Conservation (phyloP, 225 moss, liverwort and hornwort genomes). For the Ulota crispa region DNA sequence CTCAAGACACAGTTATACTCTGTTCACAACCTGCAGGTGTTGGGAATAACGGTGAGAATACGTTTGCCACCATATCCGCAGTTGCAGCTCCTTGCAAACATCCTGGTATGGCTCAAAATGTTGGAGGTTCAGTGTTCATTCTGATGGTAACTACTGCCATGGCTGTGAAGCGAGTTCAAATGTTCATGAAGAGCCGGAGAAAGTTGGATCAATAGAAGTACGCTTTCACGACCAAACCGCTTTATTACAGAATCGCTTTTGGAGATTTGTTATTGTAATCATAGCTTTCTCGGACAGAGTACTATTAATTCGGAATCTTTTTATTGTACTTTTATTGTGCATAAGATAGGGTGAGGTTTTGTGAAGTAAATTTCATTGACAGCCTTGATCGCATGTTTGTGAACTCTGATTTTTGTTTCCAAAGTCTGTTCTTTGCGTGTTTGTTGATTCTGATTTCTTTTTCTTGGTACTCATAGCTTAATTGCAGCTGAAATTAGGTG, state of each 20-base stretch:
- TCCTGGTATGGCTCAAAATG: constrained; percentile 24
- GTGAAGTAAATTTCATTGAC: too few relatives aligned
- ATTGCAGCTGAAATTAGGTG: too few relatives aligned
- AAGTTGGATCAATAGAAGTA: not conserved
- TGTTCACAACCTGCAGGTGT: constrained; percentile 21
- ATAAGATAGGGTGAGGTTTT: too few relatives aligned
- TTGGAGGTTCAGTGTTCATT: constrained; percentile 39
- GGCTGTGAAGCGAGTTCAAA: constrained; percentile 39
- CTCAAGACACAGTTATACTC: constrained; percentile 15
- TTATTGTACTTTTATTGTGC: too few relatives aligned
- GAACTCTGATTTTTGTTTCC: too few relatives aligned
- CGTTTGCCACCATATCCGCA: constrained; percentile 42
- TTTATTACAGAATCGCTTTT: not conserved
- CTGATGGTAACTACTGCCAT: constrained; percentile 35
- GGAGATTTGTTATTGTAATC: too few relatives aligned
- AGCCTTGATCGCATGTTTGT: too few relatives aligned
- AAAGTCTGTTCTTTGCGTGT: too few relatives aligned
- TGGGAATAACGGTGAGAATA: constrained; percentile 17
- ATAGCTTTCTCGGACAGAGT: too few relatives aligned
- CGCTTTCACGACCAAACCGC: not conserved
- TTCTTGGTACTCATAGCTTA: too few relatives aligned
- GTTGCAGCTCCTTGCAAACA: constrained; percentile 21
- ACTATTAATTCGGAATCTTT: too few relatives aligned
- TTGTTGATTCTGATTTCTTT: too few relatives aligned
- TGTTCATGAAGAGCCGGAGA: constrained; percentile 27